Conservation (phyloP, 805 yeast genomes). For the baker's yeast (Saccharomyces cerevisiae) region DNA sequence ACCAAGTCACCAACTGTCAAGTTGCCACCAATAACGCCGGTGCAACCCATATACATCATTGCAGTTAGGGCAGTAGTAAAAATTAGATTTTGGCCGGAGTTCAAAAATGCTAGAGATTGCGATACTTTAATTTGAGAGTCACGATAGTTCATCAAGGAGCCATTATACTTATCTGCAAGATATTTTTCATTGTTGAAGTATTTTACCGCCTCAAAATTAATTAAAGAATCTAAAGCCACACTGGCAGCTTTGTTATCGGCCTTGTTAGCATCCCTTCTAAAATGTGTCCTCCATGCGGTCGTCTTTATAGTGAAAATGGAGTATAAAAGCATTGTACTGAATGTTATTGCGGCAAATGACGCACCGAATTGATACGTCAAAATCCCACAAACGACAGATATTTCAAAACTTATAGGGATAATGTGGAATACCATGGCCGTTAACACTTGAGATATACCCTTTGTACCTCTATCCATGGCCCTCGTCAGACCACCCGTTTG, state of each 20-base stretch:
- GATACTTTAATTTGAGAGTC: conserved; percentile 66
- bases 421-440: conserved; percentile 98
- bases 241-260: conserved; percentile 96
- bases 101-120: conserved; percentile 69
- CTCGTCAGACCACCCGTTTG: conserved; percentile 96
- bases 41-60: conserved; percentile 97
- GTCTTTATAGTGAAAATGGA: conserved; percentile 81
- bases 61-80: conserved; percentile 85
- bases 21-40: conserved; percentile 76
- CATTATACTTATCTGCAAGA: conserved; percentile 74
- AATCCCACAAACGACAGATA: conserved; percentile 86
- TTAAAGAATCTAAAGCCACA: conserved; percentile 86
- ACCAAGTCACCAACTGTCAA: conserved; percentile 93
- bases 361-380: conserved; percentile 87
- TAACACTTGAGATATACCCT: conserved; percentile 88
- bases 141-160: conserved; percentile 66
- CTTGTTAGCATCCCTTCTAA: conserved; percentile 78
- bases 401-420: conserved; percentile 85
- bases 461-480: conserved; percentile 95
- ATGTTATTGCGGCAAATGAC: conserved; percentile 81
- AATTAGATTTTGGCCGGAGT: conserved; percentile 71
- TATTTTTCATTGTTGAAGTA: conserved; percentile 84
- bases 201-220: conserved; percentile 90
- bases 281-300: conserved; percentile 92
- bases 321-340: conserved; percentile 82